Evolutionary conservation across 2,329 filamentous ascomycete genomes (phyloP), one percentile per base, ranked within the genome.

Genomic region (Rhynchosporium secalis): DNA sequence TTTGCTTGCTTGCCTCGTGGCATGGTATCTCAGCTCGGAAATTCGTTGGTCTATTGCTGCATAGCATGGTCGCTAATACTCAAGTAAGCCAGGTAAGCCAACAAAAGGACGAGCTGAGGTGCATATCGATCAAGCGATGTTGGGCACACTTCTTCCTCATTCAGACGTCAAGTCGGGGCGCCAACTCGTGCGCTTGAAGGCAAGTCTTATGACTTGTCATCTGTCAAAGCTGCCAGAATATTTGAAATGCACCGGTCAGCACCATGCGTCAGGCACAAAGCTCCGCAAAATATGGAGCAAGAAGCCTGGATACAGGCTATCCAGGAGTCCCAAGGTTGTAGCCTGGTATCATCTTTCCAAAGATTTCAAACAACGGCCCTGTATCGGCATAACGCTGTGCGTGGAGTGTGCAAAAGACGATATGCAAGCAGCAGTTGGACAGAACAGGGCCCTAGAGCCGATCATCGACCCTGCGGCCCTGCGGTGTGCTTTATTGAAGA

Each of bases 241-340:
- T 46, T 46, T 45, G 10, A n/a, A 46, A 56, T 56, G 20, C 40
- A 20, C 28, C 29, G 54, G 54, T 46, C 54, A 46, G 54, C 40
- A 46, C 43, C 9, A 10, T 10, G 28, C 40, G 43, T 46, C 28
- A 33, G 10, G 54, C 40, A 7, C 15, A 45, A 54, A 33, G 12
- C 28, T 56, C 26, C 54, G 54, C 54, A 56, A 56, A 46, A 29
- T 43, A 46, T 56, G 54, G 41, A 56, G 54, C 54, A 46, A 40
- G 38, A 45, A 45, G 7, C 26, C 20, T 20, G 20, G 20, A 20
- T 20, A 20, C 20, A 20, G 38, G 26, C 31, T 45, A 31, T 29
- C 54, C 45, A 28, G 54, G 38, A 40, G 10, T 29, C 20, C 43
- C 20, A n/a, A 4, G 13, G 12, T 13, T 45, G 1, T 4, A 6